phyloP scores from a whole-genome alignment of 768 basidiomycete genomes.

The Cyathus striatus region DNA sequence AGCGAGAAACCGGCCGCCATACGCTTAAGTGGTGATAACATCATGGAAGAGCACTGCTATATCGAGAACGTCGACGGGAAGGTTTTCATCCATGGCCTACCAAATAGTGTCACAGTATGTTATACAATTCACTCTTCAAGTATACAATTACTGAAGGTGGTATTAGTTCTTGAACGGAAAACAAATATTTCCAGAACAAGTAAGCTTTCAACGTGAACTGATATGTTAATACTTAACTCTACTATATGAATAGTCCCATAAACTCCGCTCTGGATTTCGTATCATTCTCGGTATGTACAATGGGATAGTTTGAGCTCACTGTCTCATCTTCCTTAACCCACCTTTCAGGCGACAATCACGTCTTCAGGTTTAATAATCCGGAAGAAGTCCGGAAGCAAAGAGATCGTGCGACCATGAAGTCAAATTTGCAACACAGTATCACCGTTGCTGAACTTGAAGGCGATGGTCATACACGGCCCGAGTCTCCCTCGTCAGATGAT shows the following conservation, averaged over 20 bases:
- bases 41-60: slow-evolving; percentile 87
- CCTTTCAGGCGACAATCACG: slow-evolving; percentile 82
- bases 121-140: slow-evolving; percentile 3
- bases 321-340: slow-evolving; percentile 8
- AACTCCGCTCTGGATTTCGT: slow-evolving; percentile 90
- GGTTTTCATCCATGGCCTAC: slow-evolving; percentile 75
- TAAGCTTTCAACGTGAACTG: slow-evolving; percentile 26
- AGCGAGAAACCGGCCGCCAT: slow-evolving; percentile 81
- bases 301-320: too few species aligned
- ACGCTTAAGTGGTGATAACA: slow-evolving; percentile 87
- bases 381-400: slow-evolving; percentile 91
- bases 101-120: slow-evolving; percentile 79
- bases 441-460: slow-evolving; percentile 65
- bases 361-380: slow-evolving; percentile 95
- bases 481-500: slow-evolving; percentile 69
- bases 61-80: slow-evolving; percentile 85
- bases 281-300: slow-evolving; percentile 85
- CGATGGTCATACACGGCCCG: slow-evolving; percentile 64
- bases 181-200: slow-evolving; percentile 72
- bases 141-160: slow-evolving; percentile 7
- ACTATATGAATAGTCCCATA: slow-evolving; percentile 51
- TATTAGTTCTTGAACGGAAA: slow-evolving; percentile 90
- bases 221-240: slow-evolving; percentile 9
- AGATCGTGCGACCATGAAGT: slow-evolving; percentile 72
- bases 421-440: slow-evolving; percentile 59